Evolutionary conservation across 2,329 filamentous ascomycete genomes (phyloP).

Genomic region (Davidsoniella neocaledoniae): DNA sequence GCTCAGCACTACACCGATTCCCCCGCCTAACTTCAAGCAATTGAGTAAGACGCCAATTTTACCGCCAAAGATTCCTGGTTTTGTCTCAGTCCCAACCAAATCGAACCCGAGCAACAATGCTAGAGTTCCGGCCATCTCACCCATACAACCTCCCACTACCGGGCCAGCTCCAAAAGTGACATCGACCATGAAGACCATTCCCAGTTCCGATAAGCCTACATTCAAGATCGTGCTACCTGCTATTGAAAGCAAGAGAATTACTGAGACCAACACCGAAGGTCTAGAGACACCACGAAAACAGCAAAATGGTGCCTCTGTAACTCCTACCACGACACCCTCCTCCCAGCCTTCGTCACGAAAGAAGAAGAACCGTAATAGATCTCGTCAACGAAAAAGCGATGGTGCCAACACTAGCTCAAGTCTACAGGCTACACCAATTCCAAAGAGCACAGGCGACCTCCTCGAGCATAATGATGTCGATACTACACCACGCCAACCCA

Average conservation of each 20-base stretch:
- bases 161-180: background rate
- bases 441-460: too few species aligned
- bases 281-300: too few species aligned
- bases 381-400: background rate
- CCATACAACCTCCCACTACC: too few species aligned
- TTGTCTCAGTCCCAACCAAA: background rate
- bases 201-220: background rate
- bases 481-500: too few species aligned
- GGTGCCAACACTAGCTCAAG: too few species aligned
- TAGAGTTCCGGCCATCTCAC: too few species aligned
- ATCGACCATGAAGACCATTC: background rate
- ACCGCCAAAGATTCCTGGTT: background rate
- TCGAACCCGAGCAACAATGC: background rate
- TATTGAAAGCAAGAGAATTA: background rate
- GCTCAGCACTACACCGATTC: conserved; percentile 11
- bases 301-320: too few species aligned
- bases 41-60: background rate
- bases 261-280: too few species aligned
- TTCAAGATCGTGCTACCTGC: background rate
- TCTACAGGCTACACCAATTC: too few species aligned
- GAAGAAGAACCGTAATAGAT: background rate
- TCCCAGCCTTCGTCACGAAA: background rate
- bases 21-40: background rate
- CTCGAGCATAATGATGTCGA: too few species aligned
- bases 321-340: too few species aligned